Base-by-base conservation (phyloP, 768 basidiomycete species). In the Lentinus brumalis region DNA sequence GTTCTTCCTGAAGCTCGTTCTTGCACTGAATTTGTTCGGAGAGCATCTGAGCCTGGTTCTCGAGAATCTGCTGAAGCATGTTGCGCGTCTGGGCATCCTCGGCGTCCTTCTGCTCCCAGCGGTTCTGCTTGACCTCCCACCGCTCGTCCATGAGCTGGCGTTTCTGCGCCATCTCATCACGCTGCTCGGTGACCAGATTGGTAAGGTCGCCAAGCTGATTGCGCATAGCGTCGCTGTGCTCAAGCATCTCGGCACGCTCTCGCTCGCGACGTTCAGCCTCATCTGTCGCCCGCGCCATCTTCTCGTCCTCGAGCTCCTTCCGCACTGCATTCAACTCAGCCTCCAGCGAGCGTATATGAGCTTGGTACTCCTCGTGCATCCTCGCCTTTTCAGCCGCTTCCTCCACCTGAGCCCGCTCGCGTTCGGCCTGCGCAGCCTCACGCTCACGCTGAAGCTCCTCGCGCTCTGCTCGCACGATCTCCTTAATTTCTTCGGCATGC, bases 151-250 rank as follows among this genome's bases (percentile, higher is more conserved):
- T 79, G 16, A 82, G 58, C 12, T 80, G 78, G 59, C 79, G 86
- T 77, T 92, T 89, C 65, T 79, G 75, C 32, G 84, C 81, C 39
- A 81, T 80, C 51, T 81, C 78, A 38, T 86, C 82, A 1, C 83
- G 78, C 57, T 91, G 87, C 59, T 87, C 85, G 57, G 89, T 85
- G 14, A 93, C 77, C 55, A 91, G 70, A 62, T 88, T 87, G 1
- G 91, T 87, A 63, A 94, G 83, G 60, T 93, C 91, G 5, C 71
- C 75, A 14, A 94, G 72, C 64, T 92, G 90, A 41, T 71, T 76
- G 38, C 84, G 79, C 45, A 90, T 71, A 8, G 75, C 79, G 14
- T 88, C 85, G 62, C 87, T 84, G 6, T 86, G 82, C 58, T 90
- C 88, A 41, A 76, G 68, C 38, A 78, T 76, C 50, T 87, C 88